A percentile compares a stretch with the other conserved stretches of the same genome.
Conservation (phyloP, 495 filamentous ascomycete genomes). For the Aspergillus saccharolyticus region DNA sequence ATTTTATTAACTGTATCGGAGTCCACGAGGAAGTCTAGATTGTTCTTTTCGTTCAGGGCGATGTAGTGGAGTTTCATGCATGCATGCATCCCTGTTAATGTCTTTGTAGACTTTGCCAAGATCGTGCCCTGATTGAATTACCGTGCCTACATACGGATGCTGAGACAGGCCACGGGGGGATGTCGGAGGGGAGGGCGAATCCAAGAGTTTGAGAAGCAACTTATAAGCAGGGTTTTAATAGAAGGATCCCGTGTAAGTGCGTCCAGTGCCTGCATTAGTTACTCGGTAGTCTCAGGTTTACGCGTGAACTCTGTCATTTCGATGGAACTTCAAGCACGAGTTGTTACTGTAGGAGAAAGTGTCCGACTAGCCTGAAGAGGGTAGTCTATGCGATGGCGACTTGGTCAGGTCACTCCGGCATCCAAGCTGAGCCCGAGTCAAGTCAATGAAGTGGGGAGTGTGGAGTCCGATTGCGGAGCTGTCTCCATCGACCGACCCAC, state of each 20-base stretch:
- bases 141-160: not conserved
- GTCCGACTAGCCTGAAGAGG: not conserved
- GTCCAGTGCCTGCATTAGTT: too few species aligned
- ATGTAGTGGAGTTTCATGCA: not conserved
- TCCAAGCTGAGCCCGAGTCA: not conserved
- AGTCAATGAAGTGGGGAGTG: not conserved
- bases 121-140: not conserved
- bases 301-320: too few species aligned
- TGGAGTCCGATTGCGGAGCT: not conserved
- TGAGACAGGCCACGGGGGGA: not conserved
- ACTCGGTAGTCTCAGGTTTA: too few species aligned
- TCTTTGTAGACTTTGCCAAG: not conserved
- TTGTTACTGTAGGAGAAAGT: too few species aligned
- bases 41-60: not conserved
- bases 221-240: too few species aligned
- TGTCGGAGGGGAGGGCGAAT: too few species aligned
- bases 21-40: not conserved
- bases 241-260: too few species aligned
- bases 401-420: conserved; percentile 1
- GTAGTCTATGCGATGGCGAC: not conserved
- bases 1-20: not conserved
- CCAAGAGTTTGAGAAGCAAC: too few species aligned
- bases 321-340: too few species aligned
- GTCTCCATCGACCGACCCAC: conserved; percentile 1
- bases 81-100: not conserved